phyloP scores from a whole-genome alignment of 2,329 filamentous ascomycete genomes.

The Aspergillus quadricinctus region DNA sequence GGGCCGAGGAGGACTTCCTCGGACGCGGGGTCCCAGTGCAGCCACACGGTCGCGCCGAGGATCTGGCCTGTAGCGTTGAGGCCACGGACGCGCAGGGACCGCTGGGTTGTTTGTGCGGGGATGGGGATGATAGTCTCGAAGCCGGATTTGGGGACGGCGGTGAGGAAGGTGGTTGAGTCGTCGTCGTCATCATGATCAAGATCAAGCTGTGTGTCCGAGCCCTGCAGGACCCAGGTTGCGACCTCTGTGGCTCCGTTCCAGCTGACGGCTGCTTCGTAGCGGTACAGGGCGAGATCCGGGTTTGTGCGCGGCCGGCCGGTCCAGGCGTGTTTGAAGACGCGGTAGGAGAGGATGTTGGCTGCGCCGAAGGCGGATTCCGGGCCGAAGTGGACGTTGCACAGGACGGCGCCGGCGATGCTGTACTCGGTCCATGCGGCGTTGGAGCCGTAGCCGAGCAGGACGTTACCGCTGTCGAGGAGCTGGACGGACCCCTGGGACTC shows the following conservation, averaged over 20 bases:
- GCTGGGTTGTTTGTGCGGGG: conserved; percentile 7
- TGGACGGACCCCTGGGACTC: conserved; percentile 44
- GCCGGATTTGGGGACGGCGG: conserved; percentile 19
- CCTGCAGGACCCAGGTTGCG: conserved; percentile 25
- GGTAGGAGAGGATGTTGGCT: conserved; percentile 47
- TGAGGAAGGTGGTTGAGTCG: conserved; percentile 14
- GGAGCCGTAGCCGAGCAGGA: conserved; percentile 49
- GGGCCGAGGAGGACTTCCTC: conserved; percentile 10
- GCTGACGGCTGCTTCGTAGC: conserved; percentile 21
- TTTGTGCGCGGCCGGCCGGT: conserved; percentile 44
- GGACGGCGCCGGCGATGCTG: conserved; percentile 38
- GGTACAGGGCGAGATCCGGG: conserved; percentile 20
- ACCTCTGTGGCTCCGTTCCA: conserved; percentile 39
- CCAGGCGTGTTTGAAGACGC: conserved; percentile 53
- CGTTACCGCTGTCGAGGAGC: conserved; percentile 40
- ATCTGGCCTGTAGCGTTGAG: conserved; percentile 17
- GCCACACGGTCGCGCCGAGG: conserved; percentile 13
- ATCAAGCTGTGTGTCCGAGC: conserved; percentile 3
- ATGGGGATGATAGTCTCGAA: conserved; percentile 27
- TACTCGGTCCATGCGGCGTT: conserved; percentile 51
- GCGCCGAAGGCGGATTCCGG: conserved; percentile 17
- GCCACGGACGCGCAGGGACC: conserved; percentile 19
- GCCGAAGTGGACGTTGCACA: conserved; percentile 53
- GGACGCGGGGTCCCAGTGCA: conserved; percentile 18
- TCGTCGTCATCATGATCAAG: background rate